Evolutionary conservation across 768 basidiomycete genomes (phyloP), one percentile per base, ranked within the genome.

Genomic region (Daedaleopsis sinensis): DNA sequence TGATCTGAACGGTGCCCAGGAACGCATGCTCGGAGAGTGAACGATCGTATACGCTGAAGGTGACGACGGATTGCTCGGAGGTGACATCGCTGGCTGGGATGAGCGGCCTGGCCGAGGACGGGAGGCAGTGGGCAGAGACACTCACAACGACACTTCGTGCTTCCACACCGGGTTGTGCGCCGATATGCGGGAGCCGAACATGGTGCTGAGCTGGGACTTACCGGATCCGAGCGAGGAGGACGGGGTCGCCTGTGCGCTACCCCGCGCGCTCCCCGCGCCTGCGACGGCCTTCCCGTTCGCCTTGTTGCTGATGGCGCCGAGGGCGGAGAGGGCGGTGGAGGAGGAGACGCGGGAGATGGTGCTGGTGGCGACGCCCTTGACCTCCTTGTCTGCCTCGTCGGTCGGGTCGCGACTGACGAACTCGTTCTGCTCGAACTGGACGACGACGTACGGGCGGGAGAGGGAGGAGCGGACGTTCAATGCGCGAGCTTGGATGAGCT

Each of bases 351-450:
- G 76, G 18, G 82, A 86, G 43, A 85, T 72, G 35, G 54, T 55
- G 58, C 73, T 77, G 10, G 82, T 87, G 4, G 94, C 84, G 43
- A 83, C 82, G 68, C 93, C 94, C 73, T 89, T 93, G 75, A 93
- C 90, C 76, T 94, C 92, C 80, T 92, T 94, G 79, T 91, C 92
- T 18, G 82, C 78, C 74, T 93, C 92, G 65, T 87, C 85, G 24
- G 89, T 91, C 27, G 94, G 93, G 73, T 96, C 93, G 48, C 97
- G 80, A 68, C 88, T 89, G 73, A 99, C 89, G 72, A 98, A 99
- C 77, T 99, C 97, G 82, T 94, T 98, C 76, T 98, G 92, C 79
- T 99, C 97, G 76, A 98, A 99, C 75, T 95, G 91, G 67, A 96
- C 95, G 73, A 98, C 96, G 68, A 95, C 92, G 73, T 99, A 98